Conservation (phyloP, 257 asterid species). For the Solanum gracilifrons region DNA sequence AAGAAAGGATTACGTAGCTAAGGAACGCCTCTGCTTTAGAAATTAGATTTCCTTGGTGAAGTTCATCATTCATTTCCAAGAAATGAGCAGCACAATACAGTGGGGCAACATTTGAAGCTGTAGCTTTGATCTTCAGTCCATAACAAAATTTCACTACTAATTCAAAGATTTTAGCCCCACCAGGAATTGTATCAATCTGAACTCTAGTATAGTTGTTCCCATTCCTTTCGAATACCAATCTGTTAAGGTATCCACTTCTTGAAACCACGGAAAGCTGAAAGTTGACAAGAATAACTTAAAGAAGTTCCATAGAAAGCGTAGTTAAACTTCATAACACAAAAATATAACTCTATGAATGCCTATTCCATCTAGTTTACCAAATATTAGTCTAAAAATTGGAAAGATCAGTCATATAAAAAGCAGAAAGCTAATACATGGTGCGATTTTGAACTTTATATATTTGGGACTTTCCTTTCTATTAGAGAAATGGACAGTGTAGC, state of each 20-base stretch:
- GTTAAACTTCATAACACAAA: not conserved
- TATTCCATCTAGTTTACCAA: not conserved
- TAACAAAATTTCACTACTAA: conserved; percentile 22
- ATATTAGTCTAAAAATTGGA: not conserved
- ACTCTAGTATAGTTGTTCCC: not conserved
- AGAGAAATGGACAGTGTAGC: not conserved
- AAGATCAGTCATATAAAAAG: not conserved
- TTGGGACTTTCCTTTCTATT: not conserved
- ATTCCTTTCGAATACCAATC: conserved; percentile 4
- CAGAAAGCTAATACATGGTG: not conserved
- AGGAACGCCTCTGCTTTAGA: conserved; percentile 15
- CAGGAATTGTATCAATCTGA: conserved; percentile 17
- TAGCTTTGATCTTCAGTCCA: conserved; percentile 15
- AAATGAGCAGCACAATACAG: conserved; percentile 22
- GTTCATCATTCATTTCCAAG: conserved; percentile 24
- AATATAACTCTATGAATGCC: not conserved
- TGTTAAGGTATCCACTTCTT: conserved; percentile 19
- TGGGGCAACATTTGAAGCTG: conserved; percentile 17
- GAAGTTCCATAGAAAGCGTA: not conserved
- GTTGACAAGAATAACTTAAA: not conserved
- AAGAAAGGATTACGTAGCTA: conserved; percentile 12
- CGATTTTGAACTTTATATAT: not conserved
- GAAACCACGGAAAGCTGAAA: conserved; percentile 15
- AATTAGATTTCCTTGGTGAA: conserved; percentile 13
- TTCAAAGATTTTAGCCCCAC: conserved; percentile 17